Evolutionary conservation across 2,329 filamentous ascomycete genomes (phyloP).

Genomic region (Colletotrichum musae): DNA sequence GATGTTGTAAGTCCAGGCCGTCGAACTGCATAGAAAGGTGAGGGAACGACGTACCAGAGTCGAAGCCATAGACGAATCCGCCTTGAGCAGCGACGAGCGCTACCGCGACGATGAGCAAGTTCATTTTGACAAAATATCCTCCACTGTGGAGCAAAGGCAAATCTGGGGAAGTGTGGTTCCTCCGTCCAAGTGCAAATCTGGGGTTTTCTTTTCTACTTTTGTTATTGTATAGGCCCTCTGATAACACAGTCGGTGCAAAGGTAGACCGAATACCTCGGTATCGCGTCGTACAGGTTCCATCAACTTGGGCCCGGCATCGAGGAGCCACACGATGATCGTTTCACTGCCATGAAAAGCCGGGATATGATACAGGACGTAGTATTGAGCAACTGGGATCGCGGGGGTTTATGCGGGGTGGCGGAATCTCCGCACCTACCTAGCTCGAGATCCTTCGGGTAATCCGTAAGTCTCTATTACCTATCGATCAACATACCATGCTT

Average conservation of each 20-base stretch:
- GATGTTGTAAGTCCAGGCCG: neutral
- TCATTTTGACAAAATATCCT: neutral
- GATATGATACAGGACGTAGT: neutral
- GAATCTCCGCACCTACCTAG: conserved; percentile 6
- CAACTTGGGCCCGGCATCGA: neutral
- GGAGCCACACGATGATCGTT: conserved; percentile 1
- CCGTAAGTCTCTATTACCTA: neutral
- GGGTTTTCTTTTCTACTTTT: neutral
- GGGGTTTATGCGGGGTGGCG: conserved; percentile 9
- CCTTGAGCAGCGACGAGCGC: conserved; percentile 44
- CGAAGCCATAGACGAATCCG: conserved; percentile 44
- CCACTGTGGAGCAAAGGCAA: neutral
- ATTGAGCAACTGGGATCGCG: neutral
- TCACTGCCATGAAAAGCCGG: neutral
- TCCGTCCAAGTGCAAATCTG: conserved; percentile 16
- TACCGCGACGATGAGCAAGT: conserved; percentile 42
- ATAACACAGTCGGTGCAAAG: neutral
- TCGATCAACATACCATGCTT: neutral
- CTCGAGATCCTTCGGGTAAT: conserved; percentile 4
- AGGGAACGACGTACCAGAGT: conserved; percentile 13
- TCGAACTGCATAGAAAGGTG: neutral
- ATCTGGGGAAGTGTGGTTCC: neutral
- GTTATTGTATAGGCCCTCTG: neutral
- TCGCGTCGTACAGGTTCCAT: neutral
- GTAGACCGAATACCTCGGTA: conserved; percentile 9